Evolutionary conservation across 1,284 basidiomycete genomes (phyloP).

Genomic region (Tilletia walkeri): DNA sequence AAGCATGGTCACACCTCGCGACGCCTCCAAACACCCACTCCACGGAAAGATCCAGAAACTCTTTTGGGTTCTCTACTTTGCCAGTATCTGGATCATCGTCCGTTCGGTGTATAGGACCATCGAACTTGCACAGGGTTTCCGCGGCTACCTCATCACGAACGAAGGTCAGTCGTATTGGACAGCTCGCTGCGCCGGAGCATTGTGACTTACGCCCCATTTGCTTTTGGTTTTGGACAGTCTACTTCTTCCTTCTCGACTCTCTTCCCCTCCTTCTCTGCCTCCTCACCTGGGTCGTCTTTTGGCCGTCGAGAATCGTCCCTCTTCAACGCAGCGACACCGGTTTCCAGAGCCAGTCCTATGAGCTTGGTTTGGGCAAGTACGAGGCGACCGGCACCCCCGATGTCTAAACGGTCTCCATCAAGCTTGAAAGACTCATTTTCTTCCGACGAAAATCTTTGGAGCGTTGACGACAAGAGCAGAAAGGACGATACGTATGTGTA

Average conservation of each 20-base stretch:
- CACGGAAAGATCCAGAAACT: conserved; percentile 4
- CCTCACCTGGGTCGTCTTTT: conserved; percentile 34
- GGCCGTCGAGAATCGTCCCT: conserved; percentile 30
- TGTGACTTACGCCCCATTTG: too few relatives aligned
- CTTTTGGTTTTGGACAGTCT: conserved; percentile 21
- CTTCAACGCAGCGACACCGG: not conserved
- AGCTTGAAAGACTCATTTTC: too few relatives aligned
- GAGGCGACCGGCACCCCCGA: too few relatives aligned
- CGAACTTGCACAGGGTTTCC: conserved; percentile 39
- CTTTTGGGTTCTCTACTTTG: conserved; percentile 24
- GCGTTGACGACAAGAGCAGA: too few relatives aligned
- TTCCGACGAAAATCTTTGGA: too few relatives aligned
- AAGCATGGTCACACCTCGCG: not conserved
- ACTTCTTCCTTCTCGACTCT: conserved; percentile 35
- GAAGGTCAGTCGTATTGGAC: conserved; percentile 28
- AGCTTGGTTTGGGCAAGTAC: too few relatives aligned
- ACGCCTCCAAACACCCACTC: not conserved
- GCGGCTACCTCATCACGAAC: conserved; percentile 31
- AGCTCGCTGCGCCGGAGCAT: too few relatives aligned
- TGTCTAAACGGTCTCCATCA: too few relatives aligned
- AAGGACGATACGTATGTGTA: too few relatives aligned
- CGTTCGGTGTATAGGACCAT: conserved; percentile 39
- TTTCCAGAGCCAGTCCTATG: not conserved
- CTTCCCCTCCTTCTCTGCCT: conserved; percentile 35
- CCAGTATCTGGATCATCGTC: conserved; percentile 27